A percentile compares a stretch with the other conserved stretches of the same genome.
Evolutionary conservation across 768 basidiomycete genomes (phyloP).

Genomic region (Russula abietina): DNA sequence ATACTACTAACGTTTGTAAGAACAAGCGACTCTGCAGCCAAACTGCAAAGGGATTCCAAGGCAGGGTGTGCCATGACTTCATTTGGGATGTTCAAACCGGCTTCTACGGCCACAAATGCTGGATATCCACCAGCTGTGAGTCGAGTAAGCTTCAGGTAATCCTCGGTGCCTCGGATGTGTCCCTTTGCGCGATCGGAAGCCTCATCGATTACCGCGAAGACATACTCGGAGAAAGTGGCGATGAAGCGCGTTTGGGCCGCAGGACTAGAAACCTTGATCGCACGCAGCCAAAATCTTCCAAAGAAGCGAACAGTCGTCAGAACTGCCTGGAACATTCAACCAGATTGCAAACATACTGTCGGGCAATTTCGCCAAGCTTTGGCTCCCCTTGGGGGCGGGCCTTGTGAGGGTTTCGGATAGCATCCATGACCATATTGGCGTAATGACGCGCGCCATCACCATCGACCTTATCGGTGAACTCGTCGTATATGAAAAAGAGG

Average conservation of each 20-base stretch:
- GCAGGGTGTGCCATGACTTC: conserved; percentile 48
- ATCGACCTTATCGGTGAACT: conserved; percentile 13
- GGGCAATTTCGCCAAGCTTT: conserved; percentile 12
- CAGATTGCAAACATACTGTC: conserved; percentile 6
- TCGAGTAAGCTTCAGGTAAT: conserved; percentile 48
- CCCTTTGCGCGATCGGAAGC: conserved; percentile 29
- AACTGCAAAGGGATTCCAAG: conserved; percentile 41
- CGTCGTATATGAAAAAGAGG: conserved; percentile 9
- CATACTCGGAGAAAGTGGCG: conserved; percentile 30
- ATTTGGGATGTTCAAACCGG: conserved; percentile 49
- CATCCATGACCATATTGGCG: conserved; percentile 13
- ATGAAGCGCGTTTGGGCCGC: conserved; percentile 29
- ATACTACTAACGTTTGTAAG: conserved; percentile 36
- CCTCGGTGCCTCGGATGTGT: conserved; percentile 38
- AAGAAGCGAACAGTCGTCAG: not conserved
- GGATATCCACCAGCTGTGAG: conserved; percentile 50
- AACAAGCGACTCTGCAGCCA: conserved; percentile 45
- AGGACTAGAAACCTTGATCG: conserved; percentile 6
- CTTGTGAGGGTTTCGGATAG: conserved; percentile 6
- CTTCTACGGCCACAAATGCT: conserved; percentile 50
- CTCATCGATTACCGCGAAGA: conserved; percentile 32
- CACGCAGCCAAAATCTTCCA: conserved; percentile 17
- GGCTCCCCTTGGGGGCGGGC: conserved; percentile 4
- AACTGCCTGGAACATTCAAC: not conserved
- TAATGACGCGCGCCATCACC: conserved; percentile 6